Percentiles rank a stretch among this genome's conserved stretches.
Conservation (phyloP, 106 monocot genomes). For the Dendrobium officinale region DNA sequence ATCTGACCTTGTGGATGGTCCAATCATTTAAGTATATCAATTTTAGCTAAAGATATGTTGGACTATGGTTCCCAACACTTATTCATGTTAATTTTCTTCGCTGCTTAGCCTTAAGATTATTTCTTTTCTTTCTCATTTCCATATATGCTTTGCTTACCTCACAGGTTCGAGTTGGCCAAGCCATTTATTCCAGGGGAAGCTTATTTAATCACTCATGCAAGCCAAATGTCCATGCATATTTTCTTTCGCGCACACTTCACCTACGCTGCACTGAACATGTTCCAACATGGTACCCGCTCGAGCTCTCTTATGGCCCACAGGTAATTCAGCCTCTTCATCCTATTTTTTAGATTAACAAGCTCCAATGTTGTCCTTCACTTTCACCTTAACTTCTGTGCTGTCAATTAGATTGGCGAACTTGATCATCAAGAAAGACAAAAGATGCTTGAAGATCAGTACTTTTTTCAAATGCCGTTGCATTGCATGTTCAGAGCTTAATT, state of each 20-base stretch:
- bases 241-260: slow-evolving; percentile 70
- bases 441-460: slow-evolving; percentile 65
- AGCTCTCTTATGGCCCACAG: slow-evolving; percentile 94
- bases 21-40: too few relatives aligned
- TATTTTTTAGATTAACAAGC: background rate
- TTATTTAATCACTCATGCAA: slow-evolving; percentile 95
- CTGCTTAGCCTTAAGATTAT: background rate
- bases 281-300: slow-evolving; percentile 55
- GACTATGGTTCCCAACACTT: background rate
- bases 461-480: slow-evolving; percentile 71
- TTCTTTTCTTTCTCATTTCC: background rate
- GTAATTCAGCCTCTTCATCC: slow-evolving; percentile 25
- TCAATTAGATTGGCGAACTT: slow-evolving; percentile 60
- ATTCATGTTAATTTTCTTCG: background rate
- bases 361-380: background rate
- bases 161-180: slow-evolving; percentile 81
- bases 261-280: slow-evolving; percentile 71
- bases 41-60: too few relatives aligned
- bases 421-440: slow-evolving; percentile 49
- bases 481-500: slow-evolving; percentile 55
- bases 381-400: slow-evolving; percentile 1
- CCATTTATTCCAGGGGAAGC: slow-evolving; percentile 77
- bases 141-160: slow-evolving; percentile 8
- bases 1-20: too few relatives aligned
- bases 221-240: slow-evolving; percentile 93